phyloP scores from a whole-genome alignment of 768 basidiomycete species.

The Lactarius psammicola region DNA sequence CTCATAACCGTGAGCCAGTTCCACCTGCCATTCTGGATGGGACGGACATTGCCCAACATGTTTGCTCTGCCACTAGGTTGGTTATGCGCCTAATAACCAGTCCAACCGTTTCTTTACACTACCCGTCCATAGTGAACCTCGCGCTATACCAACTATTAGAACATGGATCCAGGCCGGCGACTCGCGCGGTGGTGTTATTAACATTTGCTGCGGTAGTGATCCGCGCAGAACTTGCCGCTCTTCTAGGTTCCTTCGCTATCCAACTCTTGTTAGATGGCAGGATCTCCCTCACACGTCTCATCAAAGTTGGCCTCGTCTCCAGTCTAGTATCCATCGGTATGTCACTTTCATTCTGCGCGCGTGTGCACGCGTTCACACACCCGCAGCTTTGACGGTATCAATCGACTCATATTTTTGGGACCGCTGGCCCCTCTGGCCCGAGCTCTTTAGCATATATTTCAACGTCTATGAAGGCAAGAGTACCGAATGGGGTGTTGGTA shows the following conservation, averaged over 20 bases:
- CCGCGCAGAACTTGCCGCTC: conserved; percentile 72
- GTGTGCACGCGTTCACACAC: background rate
- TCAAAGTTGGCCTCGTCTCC: conserved; percentile 51
- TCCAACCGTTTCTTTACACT: conserved; percentile 4
- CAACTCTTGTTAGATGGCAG: conserved; percentile 49
- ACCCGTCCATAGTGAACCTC: conserved; percentile 50
- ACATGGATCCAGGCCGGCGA: conserved; percentile 41
- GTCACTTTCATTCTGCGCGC: conserved; percentile 16
- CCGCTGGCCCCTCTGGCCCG: conserved; percentile 77
- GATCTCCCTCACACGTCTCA: conserved; percentile 43
- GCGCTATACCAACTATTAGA: conserved; percentile 51
- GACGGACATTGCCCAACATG: conserved; percentile 93
- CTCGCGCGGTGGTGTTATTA: conserved; percentile 55
- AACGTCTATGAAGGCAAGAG: conserved; percentile 88
- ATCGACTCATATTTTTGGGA: conserved; percentile 91
- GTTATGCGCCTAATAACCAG: conserved; percentile 19
- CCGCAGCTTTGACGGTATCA: conserved; percentile 52
- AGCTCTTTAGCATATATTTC: conserved; percentile 73
- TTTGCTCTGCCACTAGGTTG: conserved; percentile 79
- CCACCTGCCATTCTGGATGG: conserved; percentile 91
- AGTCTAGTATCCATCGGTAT: conserved; percentile 54
- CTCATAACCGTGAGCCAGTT: conserved; percentile 82
- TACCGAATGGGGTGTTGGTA: conserved; percentile 86
- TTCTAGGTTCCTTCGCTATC: conserved; percentile 61
- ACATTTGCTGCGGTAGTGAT: conserved; percentile 68